Base-by-base conservation (phyloP, 2,329 filamentous ascomycete genomes). In the Aspergillus novoparasiticus region DNA sequence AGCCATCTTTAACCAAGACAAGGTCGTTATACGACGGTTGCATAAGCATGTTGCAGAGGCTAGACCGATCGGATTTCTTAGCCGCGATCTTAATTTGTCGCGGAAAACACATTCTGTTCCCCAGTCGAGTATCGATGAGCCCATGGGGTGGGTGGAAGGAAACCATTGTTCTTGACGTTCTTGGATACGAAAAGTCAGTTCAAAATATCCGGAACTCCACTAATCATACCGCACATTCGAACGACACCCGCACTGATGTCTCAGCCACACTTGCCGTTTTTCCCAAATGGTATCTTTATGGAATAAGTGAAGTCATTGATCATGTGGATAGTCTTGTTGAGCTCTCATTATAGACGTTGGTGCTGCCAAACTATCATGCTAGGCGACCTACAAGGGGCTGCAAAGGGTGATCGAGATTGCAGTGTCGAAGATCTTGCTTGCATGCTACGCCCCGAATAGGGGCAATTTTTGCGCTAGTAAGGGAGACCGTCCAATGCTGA, bases 101-200 rank as follows among this genome's bases (percentile, higher is more conserved):
- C n/a, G 14, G 46, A 28, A 23, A 10, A 10, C 23, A 19, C 6
- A 19, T 5, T 50, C 26, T 50, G 19, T 50, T 5, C 26, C 14
- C 46, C 14, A 50, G 26, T 28, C 46, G 12, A 28, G 3, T 54
- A 32, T 34, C 8, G 16, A 16, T 39, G 32, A 41, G 34, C 1
- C n/a, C 34, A 39, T 36, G 51, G n/a, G 6, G 51, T 39, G 32
- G 51, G 34, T n/a, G 32, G 12, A 39, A 55, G 4, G 51, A 19
- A 39, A 26, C 32, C 1, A 39, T 55, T 55, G 51, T 41, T 55
- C 51, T 36, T 41, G 19, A 36, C 10, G 4, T 19, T 39, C 51
- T 55, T 39, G 51, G 32, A 55, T 55, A 55, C 51, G 51, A 55
- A 55, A 54, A 55, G 51, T 55, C 51, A 55, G 34, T 19, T 39